Conservation (phyloP, 2,329 filamentous ascomycete species). For the Aspergillus aculeatus region DNA sequence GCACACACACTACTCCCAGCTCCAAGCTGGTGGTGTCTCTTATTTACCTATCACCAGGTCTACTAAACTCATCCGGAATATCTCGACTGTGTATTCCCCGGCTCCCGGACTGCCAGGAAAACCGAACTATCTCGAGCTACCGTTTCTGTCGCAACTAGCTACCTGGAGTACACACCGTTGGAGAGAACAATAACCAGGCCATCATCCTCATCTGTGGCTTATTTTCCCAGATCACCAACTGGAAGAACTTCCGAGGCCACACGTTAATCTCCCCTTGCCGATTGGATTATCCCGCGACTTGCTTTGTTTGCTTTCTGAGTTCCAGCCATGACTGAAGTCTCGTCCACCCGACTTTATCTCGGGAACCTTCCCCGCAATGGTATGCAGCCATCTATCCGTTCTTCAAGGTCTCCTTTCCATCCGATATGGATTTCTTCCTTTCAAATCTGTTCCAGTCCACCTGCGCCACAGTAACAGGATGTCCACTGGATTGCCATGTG, state of each 20-base stretch:
- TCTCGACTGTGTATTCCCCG: background rate
- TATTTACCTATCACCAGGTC: background rate
- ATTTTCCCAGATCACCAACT: background rate
- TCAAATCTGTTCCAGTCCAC: constrained; percentile 8
- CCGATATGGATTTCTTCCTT: constrained; percentile 21
- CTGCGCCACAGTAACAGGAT: constrained; percentile 13
- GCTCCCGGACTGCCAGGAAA: background rate
- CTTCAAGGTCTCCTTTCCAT: constrained; percentile 22
- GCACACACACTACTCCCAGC: background rate
- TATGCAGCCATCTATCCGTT: constrained; percentile 54
- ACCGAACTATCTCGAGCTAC: background rate
- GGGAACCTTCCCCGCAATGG: constrained; percentile 96
- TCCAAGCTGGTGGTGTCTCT: background rate
- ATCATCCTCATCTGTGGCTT: background rate
- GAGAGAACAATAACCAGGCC: background rate
- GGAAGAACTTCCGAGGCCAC: constrained; percentile 3
- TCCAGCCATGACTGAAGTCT: constrained; percentile 75
- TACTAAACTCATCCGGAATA: background rate
- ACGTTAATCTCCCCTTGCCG: background rate
- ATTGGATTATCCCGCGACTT: background rate
- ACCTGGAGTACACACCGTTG: background rate
- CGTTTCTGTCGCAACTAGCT: background rate
- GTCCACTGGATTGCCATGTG: constrained; percentile 16
- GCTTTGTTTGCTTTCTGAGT: background rate
- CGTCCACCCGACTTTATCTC: constrained; percentile 91